Evolutionary conservation across 306 rosid genomes (phyloP).

Genomic region (Malus fusca): DNA sequence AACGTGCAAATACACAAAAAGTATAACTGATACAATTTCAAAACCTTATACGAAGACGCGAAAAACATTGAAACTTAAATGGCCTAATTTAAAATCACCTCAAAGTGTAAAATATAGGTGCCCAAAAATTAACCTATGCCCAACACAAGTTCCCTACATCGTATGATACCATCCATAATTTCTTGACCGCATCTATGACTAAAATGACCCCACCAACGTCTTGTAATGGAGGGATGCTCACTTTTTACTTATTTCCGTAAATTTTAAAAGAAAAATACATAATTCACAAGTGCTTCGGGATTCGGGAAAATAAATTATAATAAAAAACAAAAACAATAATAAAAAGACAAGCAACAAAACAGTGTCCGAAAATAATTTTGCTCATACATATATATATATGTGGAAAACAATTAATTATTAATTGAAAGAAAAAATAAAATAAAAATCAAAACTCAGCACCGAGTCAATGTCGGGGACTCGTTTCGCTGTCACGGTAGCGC

Average conservation of each 20-base stretch:
- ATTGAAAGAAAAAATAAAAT: background rate
- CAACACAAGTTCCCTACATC: too few species aligned
- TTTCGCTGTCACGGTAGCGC: conserved; percentile 28
- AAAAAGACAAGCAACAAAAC: background rate
- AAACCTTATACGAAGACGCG: too few species aligned
- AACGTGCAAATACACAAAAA: too few species aligned
- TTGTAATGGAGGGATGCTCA: too few species aligned
- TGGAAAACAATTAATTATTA: conserved; percentile 2
- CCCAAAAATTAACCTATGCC: too few species aligned
- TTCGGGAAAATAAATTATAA: background rate
- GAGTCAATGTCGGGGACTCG: conserved; percentile 6
- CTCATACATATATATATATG: background rate
- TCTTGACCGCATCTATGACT: too few species aligned
- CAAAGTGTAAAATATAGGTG: too few species aligned
- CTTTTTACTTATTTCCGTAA: background rate
- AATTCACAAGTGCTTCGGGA: background rate
- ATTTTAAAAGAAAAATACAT: background rate
- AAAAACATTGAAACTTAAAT: too few species aligned
- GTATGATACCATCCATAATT: too few species aligned
- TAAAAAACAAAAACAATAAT: background rate
- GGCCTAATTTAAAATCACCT: too few species aligned
- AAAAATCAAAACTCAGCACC: background rate
- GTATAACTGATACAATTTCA: too few species aligned
- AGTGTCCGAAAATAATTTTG: background rate
- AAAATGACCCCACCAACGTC: too few species aligned